Evolutionary conservation across 768 basidiomycete species (phyloP).

Genomic region (Agrocybe chaxingu): DNA sequence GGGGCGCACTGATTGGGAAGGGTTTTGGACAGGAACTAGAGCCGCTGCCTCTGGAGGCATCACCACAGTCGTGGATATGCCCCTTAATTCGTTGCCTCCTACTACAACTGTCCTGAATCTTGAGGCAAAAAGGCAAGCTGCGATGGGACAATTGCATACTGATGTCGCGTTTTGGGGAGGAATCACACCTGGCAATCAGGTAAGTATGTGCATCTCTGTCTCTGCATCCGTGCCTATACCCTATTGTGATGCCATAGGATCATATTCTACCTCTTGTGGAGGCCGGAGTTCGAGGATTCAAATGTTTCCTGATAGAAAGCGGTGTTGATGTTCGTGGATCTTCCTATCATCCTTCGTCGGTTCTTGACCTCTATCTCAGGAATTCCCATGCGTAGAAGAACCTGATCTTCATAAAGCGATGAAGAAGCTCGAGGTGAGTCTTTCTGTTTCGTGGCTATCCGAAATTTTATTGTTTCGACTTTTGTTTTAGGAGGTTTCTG

Average conservation of each 20-base stretch:
- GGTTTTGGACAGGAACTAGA: constrained; percentile 85
- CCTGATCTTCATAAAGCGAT: constrained; percentile 68
- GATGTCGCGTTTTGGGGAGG: constrained; percentile 97
- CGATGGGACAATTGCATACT: constrained; percentile 67
- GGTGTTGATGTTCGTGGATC: constrained; percentile 74
- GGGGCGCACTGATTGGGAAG: constrained; percentile 92
- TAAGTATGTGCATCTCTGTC: constrained; percentile 20
- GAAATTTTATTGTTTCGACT: constrained; percentile 3
- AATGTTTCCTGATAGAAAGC: constrained; percentile 94
- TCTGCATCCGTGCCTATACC: not conserved
- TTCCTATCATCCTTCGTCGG: not conserved
- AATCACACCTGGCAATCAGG: constrained; percentile 89
- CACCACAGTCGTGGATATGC: constrained; percentile 98
- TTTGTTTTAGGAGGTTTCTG: constrained; percentile 50
- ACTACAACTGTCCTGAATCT: constrained; percentile 85
- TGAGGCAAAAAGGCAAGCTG: constrained; percentile 64
- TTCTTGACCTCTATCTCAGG: constrained; percentile 43
- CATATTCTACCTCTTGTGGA: constrained; percentile 74
- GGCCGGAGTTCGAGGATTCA: constrained; percentile 91
- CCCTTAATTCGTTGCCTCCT: constrained; percentile 94
- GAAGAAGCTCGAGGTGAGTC: constrained; percentile 65
- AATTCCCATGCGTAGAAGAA: constrained; percentile 87
- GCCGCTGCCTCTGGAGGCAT: constrained; percentile 93
- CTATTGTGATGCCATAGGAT: constrained; percentile 33
- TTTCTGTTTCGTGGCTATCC: constrained; percentile 5